phyloP scores from a whole-genome alignment of 306 rosid genomes.

The Cucurbita moschata region DNA sequence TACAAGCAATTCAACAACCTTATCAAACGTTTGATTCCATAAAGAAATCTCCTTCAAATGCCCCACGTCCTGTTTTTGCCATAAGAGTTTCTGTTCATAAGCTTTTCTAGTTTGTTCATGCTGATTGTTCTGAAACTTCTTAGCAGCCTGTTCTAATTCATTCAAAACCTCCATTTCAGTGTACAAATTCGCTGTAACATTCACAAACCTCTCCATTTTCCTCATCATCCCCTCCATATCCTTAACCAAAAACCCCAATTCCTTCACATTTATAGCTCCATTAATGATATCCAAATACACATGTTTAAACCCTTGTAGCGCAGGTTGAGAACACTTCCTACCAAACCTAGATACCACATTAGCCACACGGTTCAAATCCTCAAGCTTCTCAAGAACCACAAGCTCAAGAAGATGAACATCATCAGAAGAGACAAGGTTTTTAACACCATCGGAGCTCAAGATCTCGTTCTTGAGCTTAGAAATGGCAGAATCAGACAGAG shows the following conservation, averaged over 20 bases:
- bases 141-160: constrained; percentile 66
- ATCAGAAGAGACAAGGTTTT: constrained; percentile 57
- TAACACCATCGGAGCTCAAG: constrained; percentile 61
- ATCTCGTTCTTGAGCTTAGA: constrained; percentile 64
- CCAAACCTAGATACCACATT: constrained; percentile 77
- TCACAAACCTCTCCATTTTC: constrained; percentile 88
- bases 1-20: constrained; percentile 84
- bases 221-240: constrained; percentile 93
- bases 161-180: constrained; percentile 78
- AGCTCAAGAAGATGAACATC: constrained; percentile 64
- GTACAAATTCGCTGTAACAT: constrained; percentile 63
- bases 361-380: constrained; percentile 72
- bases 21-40: constrained; percentile 84
- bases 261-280: constrained; percentile 70
- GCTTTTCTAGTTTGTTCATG: constrained; percentile 66
- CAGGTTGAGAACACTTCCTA: constrained; percentile 67
- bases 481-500: constrained; percentile 61
- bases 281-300: constrained; percentile 62
- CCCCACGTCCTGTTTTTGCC: constrained; percentile 86
- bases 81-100: constrained; percentile 62
- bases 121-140: constrained; percentile 70
- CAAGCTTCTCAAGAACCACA: constrained; percentile 73
- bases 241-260: constrained; percentile 79
- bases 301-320: constrained; percentile 91
- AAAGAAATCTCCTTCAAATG: constrained; percentile 71